Conservation (phyloP, 257 asterid species). For the Jacaranda copaia region DNA sequence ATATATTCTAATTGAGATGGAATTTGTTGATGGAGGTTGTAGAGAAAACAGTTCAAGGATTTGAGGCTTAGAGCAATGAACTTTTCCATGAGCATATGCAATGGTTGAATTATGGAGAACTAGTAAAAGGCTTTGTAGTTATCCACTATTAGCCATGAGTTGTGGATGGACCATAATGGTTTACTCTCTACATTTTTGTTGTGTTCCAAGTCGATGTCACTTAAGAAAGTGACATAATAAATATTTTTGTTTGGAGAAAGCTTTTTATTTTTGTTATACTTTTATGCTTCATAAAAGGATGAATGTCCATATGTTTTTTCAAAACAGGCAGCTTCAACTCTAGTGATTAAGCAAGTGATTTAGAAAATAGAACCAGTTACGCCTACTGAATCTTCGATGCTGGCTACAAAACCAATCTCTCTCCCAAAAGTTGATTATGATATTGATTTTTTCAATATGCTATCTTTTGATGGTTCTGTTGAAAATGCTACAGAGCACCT, state of each 20-base stretch:
- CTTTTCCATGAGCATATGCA: not conserved
- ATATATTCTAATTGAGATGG: not conserved
- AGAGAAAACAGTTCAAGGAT: not conserved
- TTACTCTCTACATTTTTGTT: not conserved
- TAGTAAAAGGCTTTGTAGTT: not conserved
- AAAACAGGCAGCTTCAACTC: constrained; percentile 60
- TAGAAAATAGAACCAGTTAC: constrained; percentile 53
- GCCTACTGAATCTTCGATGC: constrained; percentile 48
- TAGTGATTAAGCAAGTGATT: constrained; percentile 49
- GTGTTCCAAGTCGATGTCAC: constrained; percentile 3
- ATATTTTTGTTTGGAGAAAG: not conserved
- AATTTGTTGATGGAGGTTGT: not conserved
- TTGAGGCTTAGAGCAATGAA: not conserved
- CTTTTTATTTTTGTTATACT: not conserved
- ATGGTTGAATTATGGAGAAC: constrained; percentile 17
- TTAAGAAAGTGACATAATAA: not conserved
- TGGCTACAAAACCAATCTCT: constrained; percentile 45
- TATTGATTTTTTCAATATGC: constrained; percentile 76
- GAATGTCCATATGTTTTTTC: constrained; percentile 11
- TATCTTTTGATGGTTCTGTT: constrained; percentile 58
- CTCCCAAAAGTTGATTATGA: constrained; percentile 75
- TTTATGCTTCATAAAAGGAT: constrained; percentile 22
- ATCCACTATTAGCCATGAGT: constrained; percentile 12
- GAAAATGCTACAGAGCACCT: constrained; percentile 54
- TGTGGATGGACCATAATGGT: not conserved